Evolutionary conservation across 495 filamentous ascomycete genomes (phyloP).

Genomic region (Lindgomyces ingoldianus): DNA sequence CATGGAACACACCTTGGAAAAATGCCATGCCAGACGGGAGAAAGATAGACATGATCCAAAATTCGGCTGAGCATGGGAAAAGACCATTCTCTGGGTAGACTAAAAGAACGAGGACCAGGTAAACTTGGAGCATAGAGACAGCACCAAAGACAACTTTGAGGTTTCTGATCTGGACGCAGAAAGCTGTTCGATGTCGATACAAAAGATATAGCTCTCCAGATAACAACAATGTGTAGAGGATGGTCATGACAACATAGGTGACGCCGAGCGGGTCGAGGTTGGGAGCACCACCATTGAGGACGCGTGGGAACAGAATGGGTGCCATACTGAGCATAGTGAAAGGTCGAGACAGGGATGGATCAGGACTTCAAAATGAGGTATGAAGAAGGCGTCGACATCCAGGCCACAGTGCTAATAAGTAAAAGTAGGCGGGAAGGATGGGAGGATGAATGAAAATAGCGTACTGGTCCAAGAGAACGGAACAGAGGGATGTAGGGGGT

Average conservation of each 20-base stretch:
- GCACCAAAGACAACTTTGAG: constrained; percentile 60
- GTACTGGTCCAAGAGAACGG: constrained; percentile 5
- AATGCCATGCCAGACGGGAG: constrained; percentile 69
- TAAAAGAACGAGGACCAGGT: constrained; percentile 60
- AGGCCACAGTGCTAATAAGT: constrained; percentile 8
- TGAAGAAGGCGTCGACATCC: constrained; percentile 15
- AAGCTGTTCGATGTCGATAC: constrained; percentile 55
- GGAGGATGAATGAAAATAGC: background rate
- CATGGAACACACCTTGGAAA: constrained; percentile 57
- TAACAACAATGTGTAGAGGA: constrained; percentile 59
- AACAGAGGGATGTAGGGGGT: background rate
- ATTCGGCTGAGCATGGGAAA: constrained; percentile 61
- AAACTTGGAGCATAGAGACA: constrained; percentile 64
- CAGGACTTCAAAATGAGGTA: background rate
- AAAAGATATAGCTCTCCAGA: constrained; percentile 57
- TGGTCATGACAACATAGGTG: constrained; percentile 50
- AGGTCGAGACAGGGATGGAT: background rate
- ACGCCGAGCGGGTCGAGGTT: constrained; percentile 50
- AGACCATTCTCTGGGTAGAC: constrained; percentile 61
- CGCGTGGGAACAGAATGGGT: constrained; percentile 13
- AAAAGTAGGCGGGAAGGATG: background rate
- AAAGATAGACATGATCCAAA: constrained; percentile 74
- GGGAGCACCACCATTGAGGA: constrained; percentile 31
- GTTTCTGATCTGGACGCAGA: constrained; percentile 65
- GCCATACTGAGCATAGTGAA: constrained; percentile 27